Evolutionary conservation across 1,139 yeast genomes (phyloP).

Genomic region (Blastobotrys arbuscula): DNA sequence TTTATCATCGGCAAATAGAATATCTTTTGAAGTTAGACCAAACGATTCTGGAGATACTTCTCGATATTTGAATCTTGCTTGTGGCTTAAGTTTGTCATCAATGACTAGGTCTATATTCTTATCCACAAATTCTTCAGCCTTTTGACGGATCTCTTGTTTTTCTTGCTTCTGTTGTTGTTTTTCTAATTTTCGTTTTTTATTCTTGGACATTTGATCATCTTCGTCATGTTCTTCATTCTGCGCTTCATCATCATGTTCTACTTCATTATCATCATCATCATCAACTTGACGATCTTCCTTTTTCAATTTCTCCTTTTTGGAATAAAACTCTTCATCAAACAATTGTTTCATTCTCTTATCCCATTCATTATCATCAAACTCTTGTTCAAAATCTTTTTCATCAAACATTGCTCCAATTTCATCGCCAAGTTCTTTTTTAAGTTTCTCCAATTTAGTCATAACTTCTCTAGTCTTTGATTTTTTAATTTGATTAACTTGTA

Average conservation of each 20-base stretch:
- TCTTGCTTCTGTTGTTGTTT: constrained; percentile 60
- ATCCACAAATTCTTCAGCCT: constrained; percentile 70
- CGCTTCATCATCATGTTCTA: constrained; percentile 28
- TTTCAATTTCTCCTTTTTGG: constrained; percentile 44
- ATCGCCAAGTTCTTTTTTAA: constrained; percentile 79
- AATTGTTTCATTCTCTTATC: constrained; percentile 79
- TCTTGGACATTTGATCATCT: constrained; percentile 25
- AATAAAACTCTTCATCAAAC: constrained; percentile 75
- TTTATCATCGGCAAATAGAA: constrained; percentile 81
- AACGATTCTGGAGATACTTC: constrained; percentile 94
- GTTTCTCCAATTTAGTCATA: constrained; percentile 65
- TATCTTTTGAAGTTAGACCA: constrained; percentile 83
- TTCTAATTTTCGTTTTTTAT: constrained; percentile 36
- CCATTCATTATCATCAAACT: constrained; percentile 91
- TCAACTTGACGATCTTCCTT: constrained; percentile 40
- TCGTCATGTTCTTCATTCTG: constrained; percentile 28
- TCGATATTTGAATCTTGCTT: constrained; percentile 73
- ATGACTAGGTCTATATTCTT: constrained; percentile 39
- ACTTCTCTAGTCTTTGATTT: constrained; percentile 71
- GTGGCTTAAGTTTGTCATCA: constrained; percentile 36
- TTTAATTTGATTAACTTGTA: constrained; percentile 65
- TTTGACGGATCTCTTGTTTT: constrained; percentile 53
- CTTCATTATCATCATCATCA: constrained; percentile 23
- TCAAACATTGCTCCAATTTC: constrained; percentile 65
- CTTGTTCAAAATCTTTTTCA: constrained; percentile 72